These are phyloP conservation scores for Termitomyces sp. DNA, from an alignment of 768 basidiomycete genomes.

Conservation along the genomic window DNA sequence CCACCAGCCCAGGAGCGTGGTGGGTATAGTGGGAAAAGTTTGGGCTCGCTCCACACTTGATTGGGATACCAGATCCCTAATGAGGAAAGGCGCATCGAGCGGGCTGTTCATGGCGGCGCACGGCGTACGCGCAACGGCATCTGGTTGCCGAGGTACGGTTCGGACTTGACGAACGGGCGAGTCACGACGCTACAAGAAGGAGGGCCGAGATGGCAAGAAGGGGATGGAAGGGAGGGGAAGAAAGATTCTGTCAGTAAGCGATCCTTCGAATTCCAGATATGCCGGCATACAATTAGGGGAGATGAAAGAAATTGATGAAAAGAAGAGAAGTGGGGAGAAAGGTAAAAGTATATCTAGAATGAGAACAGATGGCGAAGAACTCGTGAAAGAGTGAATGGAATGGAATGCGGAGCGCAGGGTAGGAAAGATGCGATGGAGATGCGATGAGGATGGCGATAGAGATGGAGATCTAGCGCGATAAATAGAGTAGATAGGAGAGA, in stretches of 20 bases:
- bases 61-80: background rate
- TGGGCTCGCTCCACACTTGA: background rate
- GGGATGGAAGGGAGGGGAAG: slow-evolving; percentile 15
- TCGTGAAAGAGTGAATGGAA: background rate
- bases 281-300: background rate
- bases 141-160: background rate
- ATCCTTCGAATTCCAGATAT: background rate
- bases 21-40: background rate
- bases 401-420: background rate
- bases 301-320: background rate
- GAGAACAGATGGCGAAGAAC: background rate
- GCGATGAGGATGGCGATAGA: background rate
- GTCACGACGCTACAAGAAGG: slow-evolving; percentile 32
- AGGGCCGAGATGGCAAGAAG: background rate
- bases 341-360: background rate
- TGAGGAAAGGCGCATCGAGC: background rate
- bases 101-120: background rate
- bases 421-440: slow-evolving; percentile 4
- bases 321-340: background rate
- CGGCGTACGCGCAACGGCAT: background rate
- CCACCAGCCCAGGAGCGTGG: too few species aligned
- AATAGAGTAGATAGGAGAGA: background rate
- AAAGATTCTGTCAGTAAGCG: slow-evolving; percentile 10
- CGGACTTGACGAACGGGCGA: background rate
- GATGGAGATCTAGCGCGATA: background rate